Base-by-base conservation (phyloP, 2,329 filamentous ascomycete genomes). In the Myriosclerotinia duriaeana region DNA sequence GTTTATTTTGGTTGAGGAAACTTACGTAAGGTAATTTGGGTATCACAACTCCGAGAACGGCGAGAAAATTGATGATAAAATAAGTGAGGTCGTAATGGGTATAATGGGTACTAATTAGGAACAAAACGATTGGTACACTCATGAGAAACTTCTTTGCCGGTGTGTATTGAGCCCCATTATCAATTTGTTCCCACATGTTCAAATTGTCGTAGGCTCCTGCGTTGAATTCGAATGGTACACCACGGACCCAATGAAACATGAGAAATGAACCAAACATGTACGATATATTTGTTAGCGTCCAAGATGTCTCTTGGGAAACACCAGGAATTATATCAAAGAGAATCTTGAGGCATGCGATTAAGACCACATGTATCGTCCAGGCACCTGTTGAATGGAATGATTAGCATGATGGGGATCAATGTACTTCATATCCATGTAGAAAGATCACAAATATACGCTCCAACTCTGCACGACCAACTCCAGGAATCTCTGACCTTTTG, bases 121-220 rank as follows among this genome's bases (percentile, higher is more conserved):
- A 99, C 70, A 99, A 85, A 71, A 93, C 85, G 74, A 99, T 96
- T 50, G 95, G 95, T 44, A 98, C 94, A 75, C 90, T 92, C 74
- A 98, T 88, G 68, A 99, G 84, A 76, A 99, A 99, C 80, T 99
- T 99, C 84, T 99, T 99, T 72, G 95, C 92, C 5, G 95, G 95
- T 0, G 95, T 99, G 82, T 98, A 99, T 79, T 99, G 95, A 74
- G 95, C 95, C 56, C 95, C 95, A 76, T 98, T 96, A 82, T 99
- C 95, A 78, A 99, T 99, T 81, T 99, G 95, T 82, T 99, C 95
- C 95, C 95, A 99, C 95, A 99, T 98, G 82, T 98, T 99, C 76
- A 99, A 85, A 79, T 99, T 98, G 84, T 99, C 95, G 79, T 98
- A 99, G 73, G 95, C 95, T 68, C 95, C 95, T 66, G 92, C 90